phyloP scores from a whole-genome alignment of 2,329 filamentous ascomycete species.

The Teratosphaeria nubilosa region DNA sequence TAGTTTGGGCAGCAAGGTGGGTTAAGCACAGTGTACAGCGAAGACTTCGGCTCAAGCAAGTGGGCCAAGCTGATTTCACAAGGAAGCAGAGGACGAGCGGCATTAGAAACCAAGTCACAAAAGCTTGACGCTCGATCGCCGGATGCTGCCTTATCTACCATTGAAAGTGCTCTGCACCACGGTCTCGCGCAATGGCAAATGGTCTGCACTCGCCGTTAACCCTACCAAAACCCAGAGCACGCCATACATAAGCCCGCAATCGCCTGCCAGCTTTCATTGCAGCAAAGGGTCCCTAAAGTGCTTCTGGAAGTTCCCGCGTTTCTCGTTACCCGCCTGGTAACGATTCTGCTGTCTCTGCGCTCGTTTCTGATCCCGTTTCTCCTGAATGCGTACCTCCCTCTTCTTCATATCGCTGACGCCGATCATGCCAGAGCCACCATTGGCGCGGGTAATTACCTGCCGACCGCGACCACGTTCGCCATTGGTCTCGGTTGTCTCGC shows the following conservation, averaged over 20 bases:
- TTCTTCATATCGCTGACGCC: constrained; percentile 70
- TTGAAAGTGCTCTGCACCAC: background rate
- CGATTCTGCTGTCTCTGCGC: constrained; percentile 43
- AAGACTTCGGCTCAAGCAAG: background rate
- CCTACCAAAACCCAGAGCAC: background rate
- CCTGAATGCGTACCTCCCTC: constrained; percentile 53
- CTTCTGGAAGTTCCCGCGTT: constrained; percentile 66
- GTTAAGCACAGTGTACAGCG: background rate
- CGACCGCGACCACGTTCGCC: constrained; percentile 22
- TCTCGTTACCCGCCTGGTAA: constrained; percentile 62
- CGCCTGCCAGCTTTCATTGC: constrained; percentile 24
- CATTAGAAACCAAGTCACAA: background rate
- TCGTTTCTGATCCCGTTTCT: constrained; percentile 58
- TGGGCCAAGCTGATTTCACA: background rate
- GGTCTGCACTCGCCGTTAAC: background rate
- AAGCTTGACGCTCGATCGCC: background rate
- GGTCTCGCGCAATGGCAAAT: background rate
- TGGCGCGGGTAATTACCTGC: constrained; percentile 51
- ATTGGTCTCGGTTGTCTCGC: constrained; percentile 4
- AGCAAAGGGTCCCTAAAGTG: constrained; percentile 51
- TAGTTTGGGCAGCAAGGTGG: background rate
- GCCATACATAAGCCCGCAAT: no score
- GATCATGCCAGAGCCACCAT: constrained; percentile 66
- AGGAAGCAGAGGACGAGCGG: background rate
- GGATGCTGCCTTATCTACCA: background rate